Evolutionary conservation across 495 filamentous ascomycete species (phyloP), one percentile per base, ranked within the genome.

Genomic region (Ramalina intermedia): DNA sequence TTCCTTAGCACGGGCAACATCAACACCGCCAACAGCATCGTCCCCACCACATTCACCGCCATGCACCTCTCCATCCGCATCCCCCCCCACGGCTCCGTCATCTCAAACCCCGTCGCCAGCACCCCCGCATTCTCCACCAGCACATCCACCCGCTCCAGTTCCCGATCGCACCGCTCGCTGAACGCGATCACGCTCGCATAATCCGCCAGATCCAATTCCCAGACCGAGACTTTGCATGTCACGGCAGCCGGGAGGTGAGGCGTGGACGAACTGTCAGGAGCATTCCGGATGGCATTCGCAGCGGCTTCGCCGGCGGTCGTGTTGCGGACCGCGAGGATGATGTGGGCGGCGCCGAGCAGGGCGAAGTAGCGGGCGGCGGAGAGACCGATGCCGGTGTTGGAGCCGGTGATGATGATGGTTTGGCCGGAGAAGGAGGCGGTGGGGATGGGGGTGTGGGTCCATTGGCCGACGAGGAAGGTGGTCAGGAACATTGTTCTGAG

Each of bases 121-220:
- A 62, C 37, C 0, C 62, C 62, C 6, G 62, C 64, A 49, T 67
- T 65, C 6, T 46, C 43, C 16, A 67, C 33, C 0, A 65, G 24
- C 5, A 48, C 61, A 40, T 67, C 64, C 13, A 67, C 37, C 9
- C 60, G 53, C 2, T 44, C 43, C 5, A 66, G 38, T 2, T 45
- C 43, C 8, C 23, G 40, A 33, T 33, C 29, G 8, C 59, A 61
- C 2, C 58, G 58, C 6, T 50, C 20, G 6, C 51, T 64, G 43
- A 78, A 77, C 0, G 57, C 58, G 21, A 69, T 61, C n/a, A 76
- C 58, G 2, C 67, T 72, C 6, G 49, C 47, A 37, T 74, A 66
- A 4, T 62, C 58, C 14, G 57, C 60, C 61, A 79, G 68, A 41
- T 80, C 74, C 1, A 81, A 46, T 8, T 61, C 54, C 67, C 72